Base-by-base conservation (phyloP, 768 basidiomycete species). In the Boletus vinaceobasis region DNA sequence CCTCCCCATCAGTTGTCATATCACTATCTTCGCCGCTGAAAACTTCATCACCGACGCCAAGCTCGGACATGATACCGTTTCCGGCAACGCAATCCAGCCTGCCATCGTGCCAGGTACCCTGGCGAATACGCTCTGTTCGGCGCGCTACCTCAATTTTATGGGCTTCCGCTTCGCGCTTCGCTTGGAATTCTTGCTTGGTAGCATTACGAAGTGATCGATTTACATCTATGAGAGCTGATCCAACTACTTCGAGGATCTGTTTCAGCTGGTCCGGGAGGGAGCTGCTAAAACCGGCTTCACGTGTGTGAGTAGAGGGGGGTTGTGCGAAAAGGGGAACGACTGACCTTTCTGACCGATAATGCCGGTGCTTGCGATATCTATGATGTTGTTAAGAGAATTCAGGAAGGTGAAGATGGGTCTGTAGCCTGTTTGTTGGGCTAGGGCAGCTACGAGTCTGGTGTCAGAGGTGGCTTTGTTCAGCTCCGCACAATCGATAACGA, bases 291-390 rank as follows among this genome's bases (percentile, higher is more conserved):
- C 97, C 94, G 23, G 90, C 95, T 93, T 56, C 27, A 51, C 14
- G 23, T 6, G 7, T 29, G 38, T 61, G 11, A 57, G 48, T 55
- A 19, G 44, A 37, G 33, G 23, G 33, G 1, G 17, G 26, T 5
- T 15, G 7, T 21, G 42, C 39, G 6, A 46, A 33, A 15, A 43
- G 11, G 15, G 26, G 9, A 6, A 49, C 7, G 26, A 53, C 71
- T 7, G 50, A 88, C 91, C 83, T 75, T 98, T 98, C 66, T 97
- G 93, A 3, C 97, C 97, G 61, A 97, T 97, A n/a, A 98, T 65
- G 2, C 95, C 95, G 40, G 94, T 82, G 55, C 86, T 87, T 1
- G 92, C 93, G n/a, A 98, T 78, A 67, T 98, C 96, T 57, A 98
- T 83, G 53, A 98, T 72, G 58, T 82, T 87, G 62, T 82, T 89